These are phyloP conservation scores for Colletotrichum limetticola DNA, from an alignment of 2,329 filamentous ascomycete species.

Conservation along the genomic window DNA sequence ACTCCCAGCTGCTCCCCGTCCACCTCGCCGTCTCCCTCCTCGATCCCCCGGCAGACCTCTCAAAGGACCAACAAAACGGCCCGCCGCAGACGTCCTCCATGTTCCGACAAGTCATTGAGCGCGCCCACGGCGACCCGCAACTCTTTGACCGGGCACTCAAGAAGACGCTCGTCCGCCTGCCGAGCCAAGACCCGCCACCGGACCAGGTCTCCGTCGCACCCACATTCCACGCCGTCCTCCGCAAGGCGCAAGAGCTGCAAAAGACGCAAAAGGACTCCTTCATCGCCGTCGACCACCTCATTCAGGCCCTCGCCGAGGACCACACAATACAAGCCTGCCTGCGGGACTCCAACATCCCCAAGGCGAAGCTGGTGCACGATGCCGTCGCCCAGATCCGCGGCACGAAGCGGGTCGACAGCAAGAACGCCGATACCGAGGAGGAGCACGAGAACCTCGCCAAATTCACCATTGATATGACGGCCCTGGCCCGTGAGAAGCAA, in stretches of 20 bases:
- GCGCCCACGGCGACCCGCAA: slow-evolving; percentile 92
- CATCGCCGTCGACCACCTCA: slow-evolving; percentile 94
- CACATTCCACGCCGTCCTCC: slow-evolving; percentile 82
- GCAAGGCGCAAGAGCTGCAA: slow-evolving; percentile 87
- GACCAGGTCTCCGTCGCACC: slow-evolving; percentile 88
- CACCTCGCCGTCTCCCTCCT: slow-evolving; percentile 88
- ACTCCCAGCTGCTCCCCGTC: slow-evolving; percentile 89
- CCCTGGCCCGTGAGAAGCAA: slow-evolving; percentile 95
- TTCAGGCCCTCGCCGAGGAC: slow-evolving; percentile 86
- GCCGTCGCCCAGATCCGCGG: slow-evolving; percentile 94
- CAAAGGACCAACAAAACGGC: slow-evolving; percentile 85
- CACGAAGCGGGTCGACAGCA: slow-evolving; percentile 92
- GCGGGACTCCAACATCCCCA: slow-evolving; percentile 90
- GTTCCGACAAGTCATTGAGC: slow-evolving; percentile 93
- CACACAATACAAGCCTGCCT: slow-evolving; percentile 76
- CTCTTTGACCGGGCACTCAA: slow-evolving; percentile 89
- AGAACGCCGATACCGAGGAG: slow-evolving; percentile 91
- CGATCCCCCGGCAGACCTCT: slow-evolving; percentile 78
- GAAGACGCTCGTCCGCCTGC: slow-evolving; percentile 88
- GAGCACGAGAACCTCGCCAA: slow-evolving; percentile 97
- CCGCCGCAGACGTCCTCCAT: slow-evolving; percentile 77
- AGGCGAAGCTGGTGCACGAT: slow-evolving; percentile 87
- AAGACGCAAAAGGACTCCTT: slow-evolving; percentile 98
- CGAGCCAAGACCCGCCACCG: slow-evolving; percentile 94
- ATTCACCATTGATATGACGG: slow-evolving; percentile 98